Evolutionary conservation across 108 stramenopile genomes (phyloP), one percentile per base, ranked within the genome.

Genomic region (Skeletonema tropicum): DNA sequence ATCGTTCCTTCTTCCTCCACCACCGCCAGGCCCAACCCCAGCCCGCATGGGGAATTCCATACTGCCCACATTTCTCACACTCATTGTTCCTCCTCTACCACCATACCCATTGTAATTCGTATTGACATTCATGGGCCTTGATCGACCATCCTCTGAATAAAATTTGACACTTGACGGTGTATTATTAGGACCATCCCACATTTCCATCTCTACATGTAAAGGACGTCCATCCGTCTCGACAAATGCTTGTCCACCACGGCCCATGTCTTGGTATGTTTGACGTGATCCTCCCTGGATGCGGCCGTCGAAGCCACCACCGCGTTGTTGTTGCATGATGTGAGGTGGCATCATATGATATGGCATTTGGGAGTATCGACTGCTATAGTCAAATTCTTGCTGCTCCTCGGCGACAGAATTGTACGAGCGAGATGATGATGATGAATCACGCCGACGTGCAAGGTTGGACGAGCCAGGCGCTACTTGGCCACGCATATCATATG

Each of bases 161-260:
- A 78, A 29, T 6, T 57, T 60, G 9, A 78, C 72, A 13, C 17
- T 45, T 0, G 41, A 39, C 2, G 72, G 33, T 17, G 77, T 73
- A 39, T 78, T 73, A 35, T 78, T 39, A 3, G 77, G 77, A 8
- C 77, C 77, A 12, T 78, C 63, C 64, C 52, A 73, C 38, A 78
- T 23, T 17, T 78, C 33, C 39, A 78, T 48, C 17, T 33, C 29
- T 0, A 72, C 62, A 31, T 57, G 14, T 26, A 78, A 25, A 17
- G 77, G 77, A 3, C 70, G 70, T 5, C 65, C 72, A 30, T 78
- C 73, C 8, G 41, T 71, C 61, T 67, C 31, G 15, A 76, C 21
- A 12, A 57, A 31, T 25, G 52, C 52, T 11, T 23, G 52, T 55
- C 52, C 52, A 55, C 52, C 52, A 55, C 52, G 21, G 7, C 52